Evolutionary conservation across 139 green algal genomes (phyloP).

Genomic region (Medakamo hakoo): DNA sequence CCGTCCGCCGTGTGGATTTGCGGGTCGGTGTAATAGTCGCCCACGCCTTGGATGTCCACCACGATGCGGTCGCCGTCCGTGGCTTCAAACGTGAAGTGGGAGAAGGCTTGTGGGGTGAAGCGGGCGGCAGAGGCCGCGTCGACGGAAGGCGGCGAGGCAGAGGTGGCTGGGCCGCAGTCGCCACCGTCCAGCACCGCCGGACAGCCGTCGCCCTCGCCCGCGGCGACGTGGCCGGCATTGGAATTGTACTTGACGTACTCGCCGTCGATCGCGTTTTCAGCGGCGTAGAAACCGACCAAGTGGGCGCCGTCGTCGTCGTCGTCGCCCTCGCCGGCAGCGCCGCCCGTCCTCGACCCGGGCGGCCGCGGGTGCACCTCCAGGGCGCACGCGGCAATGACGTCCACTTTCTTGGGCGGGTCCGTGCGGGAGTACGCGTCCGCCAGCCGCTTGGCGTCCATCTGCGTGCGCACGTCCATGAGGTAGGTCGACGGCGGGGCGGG

Average conservation of each 20-base stretch:
- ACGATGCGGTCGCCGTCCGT: slow-evolving; percentile 5
- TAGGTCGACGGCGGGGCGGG: slow-evolving; percentile 14
- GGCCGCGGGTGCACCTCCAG: too few relatives aligned
- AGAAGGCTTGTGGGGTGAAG: slow-evolving; percentile 27
- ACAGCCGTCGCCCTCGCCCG: too few relatives aligned
- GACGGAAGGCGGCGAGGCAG: too few relatives aligned
- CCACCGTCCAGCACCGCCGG: too few relatives aligned
- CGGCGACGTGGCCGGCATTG: not conserved
- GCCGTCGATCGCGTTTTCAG: slow-evolving; percentile 35
- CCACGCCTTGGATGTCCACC: slow-evolving; percentile 18
- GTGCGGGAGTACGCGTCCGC: slow-evolving; percentile 28
- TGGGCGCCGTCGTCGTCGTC: slow-evolving; percentile 1
- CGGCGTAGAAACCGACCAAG: slow-evolving; percentile 7
- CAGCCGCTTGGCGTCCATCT: slow-evolving; percentile 36
- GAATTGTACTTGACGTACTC: slow-evolving; percentile 38
- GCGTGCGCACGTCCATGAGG: slow-evolving; percentile 14
- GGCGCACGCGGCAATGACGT: slow-evolving; percentile 12
- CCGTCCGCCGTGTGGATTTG: slow-evolving; percentile 26
- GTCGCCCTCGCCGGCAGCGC: too few relatives aligned
- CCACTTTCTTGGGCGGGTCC: slow-evolving; percentile 25
- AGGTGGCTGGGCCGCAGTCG: too few relatives aligned
- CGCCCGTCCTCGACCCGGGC: too few relatives aligned
- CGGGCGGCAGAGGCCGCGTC: too few relatives aligned
- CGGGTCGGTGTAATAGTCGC: slow-evolving; percentile 30
- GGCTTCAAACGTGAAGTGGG: slow-evolving; percentile 26